Evolutionary conservation across 345 rosid genomes (phyloP).

Genomic region (Durio zibethinus): DNA sequence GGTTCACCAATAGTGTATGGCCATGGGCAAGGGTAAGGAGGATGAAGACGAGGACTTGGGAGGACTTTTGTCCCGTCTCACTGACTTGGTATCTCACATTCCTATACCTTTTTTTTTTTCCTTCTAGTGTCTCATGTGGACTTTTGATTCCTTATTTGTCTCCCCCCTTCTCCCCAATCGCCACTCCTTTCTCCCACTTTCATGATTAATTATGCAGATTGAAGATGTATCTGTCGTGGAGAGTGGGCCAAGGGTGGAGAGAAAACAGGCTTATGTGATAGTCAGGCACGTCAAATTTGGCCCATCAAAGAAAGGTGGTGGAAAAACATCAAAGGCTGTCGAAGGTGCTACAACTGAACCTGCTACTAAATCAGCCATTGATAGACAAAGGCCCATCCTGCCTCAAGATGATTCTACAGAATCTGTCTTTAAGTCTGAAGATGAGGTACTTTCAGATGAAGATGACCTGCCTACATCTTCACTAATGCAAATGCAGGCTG

Average conservation of each 20-base stretch:
- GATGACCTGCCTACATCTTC: slow-evolving; percentile 12
- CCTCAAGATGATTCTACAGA: slow-evolving; percentile 21
- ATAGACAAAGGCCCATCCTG: background rate
- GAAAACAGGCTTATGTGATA: slow-evolving; percentile 52
- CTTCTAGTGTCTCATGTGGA: background rate
- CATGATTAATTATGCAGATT: slow-evolving; percentile 38
- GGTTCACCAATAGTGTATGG: slow-evolving; percentile 58
- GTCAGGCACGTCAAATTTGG: slow-evolving; percentile 76
- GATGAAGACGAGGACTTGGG: slow-evolving; percentile 57
- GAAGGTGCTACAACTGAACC: slow-evolving; percentile 12
- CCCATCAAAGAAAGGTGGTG: slow-evolving; percentile 58
- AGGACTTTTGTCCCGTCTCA: slow-evolving; percentile 57
- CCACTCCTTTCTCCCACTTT: background rate
- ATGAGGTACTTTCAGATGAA: slow-evolving; percentile 14
- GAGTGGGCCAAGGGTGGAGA: slow-evolving; percentile 64
- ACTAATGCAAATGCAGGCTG: slow-evolving; percentile 6
- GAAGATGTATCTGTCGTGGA: slow-evolving; percentile 61
- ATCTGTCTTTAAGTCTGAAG: slow-evolving; percentile 9
- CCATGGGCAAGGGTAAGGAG: slow-evolving; percentile 43
- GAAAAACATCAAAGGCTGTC: slow-evolving; percentile 36
- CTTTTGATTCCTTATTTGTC: background rate
- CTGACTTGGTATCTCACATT: slow-evolving; percentile 37
- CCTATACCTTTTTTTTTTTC: background rate
- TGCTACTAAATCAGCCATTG: slow-evolving; percentile 1
- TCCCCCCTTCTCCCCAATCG: background rate